A percentile compares a stretch with the other conserved stretches of the same genome.
phyloP scores from a whole-genome alignment of 1,284 basidiomycete genomes.

The Tilletia caries region DNA sequence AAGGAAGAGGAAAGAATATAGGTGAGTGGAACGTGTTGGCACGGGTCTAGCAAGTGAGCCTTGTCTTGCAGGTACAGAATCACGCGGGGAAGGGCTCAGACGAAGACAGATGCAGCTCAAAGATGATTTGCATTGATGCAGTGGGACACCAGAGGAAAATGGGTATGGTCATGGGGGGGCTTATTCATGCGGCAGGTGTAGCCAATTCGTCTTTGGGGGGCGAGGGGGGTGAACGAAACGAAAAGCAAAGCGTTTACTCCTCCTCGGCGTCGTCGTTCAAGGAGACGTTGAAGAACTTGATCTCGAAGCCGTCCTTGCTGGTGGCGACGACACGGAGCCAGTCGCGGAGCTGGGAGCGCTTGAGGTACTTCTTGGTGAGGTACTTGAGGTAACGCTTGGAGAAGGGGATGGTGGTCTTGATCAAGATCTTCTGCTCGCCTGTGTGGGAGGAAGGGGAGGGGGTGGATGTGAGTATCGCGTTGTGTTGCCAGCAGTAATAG shows the following conservation, averaged over 20 bases:
- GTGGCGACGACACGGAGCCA: constrained; percentile 55
- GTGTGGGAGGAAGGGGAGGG: constrained; percentile 17
- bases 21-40: too few relatives aligned
- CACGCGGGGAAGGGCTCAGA: too few relatives aligned
- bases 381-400: constrained; percentile 58
- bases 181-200: neutral
- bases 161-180: too few relatives aligned
- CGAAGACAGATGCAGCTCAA: too few relatives aligned
- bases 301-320: constrained; percentile 55
- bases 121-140: too few relatives aligned
- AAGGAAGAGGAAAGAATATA: too few relatives aligned
- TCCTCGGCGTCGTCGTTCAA: constrained; percentile 49
- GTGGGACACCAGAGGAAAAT: too few relatives aligned
- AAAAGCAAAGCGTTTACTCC: constrained; percentile 13
- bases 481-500: too few relatives aligned
- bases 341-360: constrained; percentile 53
- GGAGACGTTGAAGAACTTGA: constrained; percentile 56
- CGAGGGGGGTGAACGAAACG: neutral
- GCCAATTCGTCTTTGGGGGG: too few relatives aligned
- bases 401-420: constrained; percentile 55
- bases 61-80: too few relatives aligned
- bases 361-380: constrained; percentile 56
- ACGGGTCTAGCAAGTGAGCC: too few relatives aligned
- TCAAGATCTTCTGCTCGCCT: constrained; percentile 55
- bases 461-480: neutral